Evolutionary conservation across 805 yeast genomes (phyloP), one percentile per base, ranked within the genome.

Genomic region (Myxozyma kluyveri): DNA sequence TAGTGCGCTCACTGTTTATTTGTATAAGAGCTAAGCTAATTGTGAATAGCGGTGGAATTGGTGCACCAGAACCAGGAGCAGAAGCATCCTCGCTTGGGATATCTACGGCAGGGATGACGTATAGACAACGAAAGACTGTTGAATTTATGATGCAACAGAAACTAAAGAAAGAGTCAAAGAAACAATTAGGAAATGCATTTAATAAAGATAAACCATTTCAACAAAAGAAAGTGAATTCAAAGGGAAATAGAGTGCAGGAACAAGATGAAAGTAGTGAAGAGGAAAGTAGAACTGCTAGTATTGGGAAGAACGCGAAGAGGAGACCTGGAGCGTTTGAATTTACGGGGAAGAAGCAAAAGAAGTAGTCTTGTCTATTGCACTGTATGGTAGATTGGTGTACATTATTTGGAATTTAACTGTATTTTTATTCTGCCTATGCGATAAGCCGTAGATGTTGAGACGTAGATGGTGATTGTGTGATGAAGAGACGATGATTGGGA

Each of bases 131-230:
- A 21, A 50, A 45, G 35, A 53, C 57, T 23, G 17, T 53, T 42
- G 57, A 49, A 27, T 53, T 53, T 26, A 45, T 53, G 54, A 51
- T 49, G 42, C 50, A 53, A 31, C 57, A 53, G 45, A 45, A 41
- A 18, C 50, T 31, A 33, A 53, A 49, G 50, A 32, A 45, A 19
- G 42, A 41, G 2, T 24, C 35, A 42, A 29, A 14, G 14, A 29
- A 29, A 14, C 33, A 29, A 14, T 14, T 29, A 29, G 39, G 6
- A 10, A 35, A 35, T 21, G 39, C 45, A 7, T 12, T 6, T 37
- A 33, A 38, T 37, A 39, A 31, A 31, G 31, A 6, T 32, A 35
- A 18, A 17, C 14, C 12, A 17, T 27, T 14, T 22, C 21, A 6
- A 22, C 18, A 27, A 12, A 14, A 5, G n/a, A 10, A 23, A 17